Evolutionary conservation across 352 stramenopile genomes (phyloP), one percentile per base, ranked within the genome.

Genomic region (Pythium phragmiticola): DNA sequence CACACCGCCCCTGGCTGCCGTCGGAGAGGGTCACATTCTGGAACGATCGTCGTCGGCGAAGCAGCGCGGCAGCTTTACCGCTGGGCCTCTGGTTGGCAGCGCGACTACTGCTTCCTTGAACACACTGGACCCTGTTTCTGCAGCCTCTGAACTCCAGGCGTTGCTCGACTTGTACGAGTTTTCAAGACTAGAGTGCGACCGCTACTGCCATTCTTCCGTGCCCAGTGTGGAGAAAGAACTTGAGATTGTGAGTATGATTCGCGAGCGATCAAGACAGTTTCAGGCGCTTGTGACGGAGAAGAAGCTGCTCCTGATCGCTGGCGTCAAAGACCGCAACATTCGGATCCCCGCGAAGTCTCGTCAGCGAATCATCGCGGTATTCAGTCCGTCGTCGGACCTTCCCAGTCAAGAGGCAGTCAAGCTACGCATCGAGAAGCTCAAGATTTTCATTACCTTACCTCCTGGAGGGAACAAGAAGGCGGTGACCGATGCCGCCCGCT

Each of bases 371-470:
- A 73, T 96, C 14, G 86, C 84, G 12, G 75, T 95, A 8, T 92
- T 96, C 56, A 86, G 65, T 45, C 86, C 87, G 2, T 63, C 77
- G 14, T 57, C 67, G 37, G 73, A 89, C 28, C 70, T 79, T 36
- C 49, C 65, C 19, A 70, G 46, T 14, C 71, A 77, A 33, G 81
- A 90, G 55, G 60, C 77, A 2, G 62, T 71, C 13, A 96, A 94
- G 59, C 69, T 81, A 39, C 75, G 83, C 45, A 75, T 95, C 28
- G 87, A 96, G 55, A 96, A 94, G 57, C 83, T 92, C 59, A 94
- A 95, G 55, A 82, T 96, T 51, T 88, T 93, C 62, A 90, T 96
- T 56, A 93, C 87, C 41, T 70, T 96, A 14, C 87, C 87, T 4
- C 82, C 87, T 50, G 87, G 87, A 46, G 87, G 85, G 1, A 95